phyloP scores from a whole-genome alignment of 2,329 filamentous ascomycete genomes.

The Amylocarpus encephaloides region DNA sequence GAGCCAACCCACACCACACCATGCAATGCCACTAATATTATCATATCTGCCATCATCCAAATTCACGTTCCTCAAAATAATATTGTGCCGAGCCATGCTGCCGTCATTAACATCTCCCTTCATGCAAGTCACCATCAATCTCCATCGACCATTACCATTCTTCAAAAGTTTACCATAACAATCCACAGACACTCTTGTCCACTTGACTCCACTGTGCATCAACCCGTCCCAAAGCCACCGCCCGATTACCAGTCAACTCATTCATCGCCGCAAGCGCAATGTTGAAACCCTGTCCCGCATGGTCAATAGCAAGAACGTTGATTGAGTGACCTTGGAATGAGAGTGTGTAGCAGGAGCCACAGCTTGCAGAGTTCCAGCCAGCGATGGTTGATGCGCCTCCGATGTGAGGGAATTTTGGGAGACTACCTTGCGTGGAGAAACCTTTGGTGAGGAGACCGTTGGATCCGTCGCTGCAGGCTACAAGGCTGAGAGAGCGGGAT shows the following conservation, averaged over 20 bases:
- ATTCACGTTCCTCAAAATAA: too few relatives aligned
- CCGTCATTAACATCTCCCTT: background rate
- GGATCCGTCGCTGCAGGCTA: slow-evolving; percentile 61
- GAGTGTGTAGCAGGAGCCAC: slow-evolving; percentile 54
- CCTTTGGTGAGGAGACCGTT: slow-evolving; percentile 58
- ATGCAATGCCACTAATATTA: too few relatives aligned
- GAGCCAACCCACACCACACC: too few relatives aligned
- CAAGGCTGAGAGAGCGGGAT: slow-evolving; percentile 45
- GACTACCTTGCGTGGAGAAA: slow-evolving; percentile 45
- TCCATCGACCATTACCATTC: background rate
- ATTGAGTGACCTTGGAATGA: slow-evolving; percentile 45
- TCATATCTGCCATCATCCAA: too few relatives aligned
- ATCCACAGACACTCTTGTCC: slow-evolving; percentile 38
- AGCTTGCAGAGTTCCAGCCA: slow-evolving; percentile 48
- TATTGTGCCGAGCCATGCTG: too few relatives aligned
- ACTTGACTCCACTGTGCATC: slow-evolving; percentile 44
- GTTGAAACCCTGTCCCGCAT: slow-evolving; percentile 45
- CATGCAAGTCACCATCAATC: background rate
- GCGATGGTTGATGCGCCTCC: slow-evolving; percentile 46
- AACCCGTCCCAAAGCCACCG: slow-evolving; percentile 43
- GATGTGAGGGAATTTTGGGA: slow-evolving; percentile 48
- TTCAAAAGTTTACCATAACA: slow-evolving; percentile 22
- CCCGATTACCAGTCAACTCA: slow-evolving; percentile 47
- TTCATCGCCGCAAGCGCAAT: slow-evolving; percentile 52
- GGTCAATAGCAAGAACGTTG: slow-evolving; percentile 51